Conservation (phyloP, 441 rosid species). For the Arabidopsis lyrata region DNA sequence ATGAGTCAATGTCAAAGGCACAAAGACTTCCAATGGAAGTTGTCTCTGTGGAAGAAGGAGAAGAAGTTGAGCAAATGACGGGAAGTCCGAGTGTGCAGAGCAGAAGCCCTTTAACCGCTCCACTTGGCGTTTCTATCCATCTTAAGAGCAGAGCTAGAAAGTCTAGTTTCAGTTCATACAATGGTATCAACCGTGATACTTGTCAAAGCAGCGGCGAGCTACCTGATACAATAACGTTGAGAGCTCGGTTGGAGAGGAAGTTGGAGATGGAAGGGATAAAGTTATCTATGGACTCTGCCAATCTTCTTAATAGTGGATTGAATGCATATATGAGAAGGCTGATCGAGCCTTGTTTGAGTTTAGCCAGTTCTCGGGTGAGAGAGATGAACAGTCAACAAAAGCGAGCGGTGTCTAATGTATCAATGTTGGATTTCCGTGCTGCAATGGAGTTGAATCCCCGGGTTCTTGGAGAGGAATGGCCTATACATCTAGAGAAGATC, state of each 20-base stretch:
- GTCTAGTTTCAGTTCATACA: conserved; percentile 47
- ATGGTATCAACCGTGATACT: conserved; percentile 14
- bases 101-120: conserved; percentile 78
- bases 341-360: conserved; percentile 68
- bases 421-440: conserved; percentile 64
- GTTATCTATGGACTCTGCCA: conserved; percentile 58
- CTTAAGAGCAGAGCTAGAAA: conserved; percentile 47
- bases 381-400: conserved; percentile 37
- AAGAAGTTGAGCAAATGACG: conserved; percentile 87
- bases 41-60: conserved; percentile 90
- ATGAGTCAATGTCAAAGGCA: conserved; percentile 61
- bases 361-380: conserved; percentile 51
- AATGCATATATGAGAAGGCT: conserved; percentile 70
- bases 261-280: conserved; percentile 67
- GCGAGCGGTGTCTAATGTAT: conserved; percentile 40
- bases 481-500: conserved; percentile 74
- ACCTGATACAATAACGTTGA: conserved; percentile 75
- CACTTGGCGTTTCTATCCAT: conserved; percentile 71
- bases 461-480: conserved; percentile 80
- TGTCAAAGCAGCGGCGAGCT: conserved; percentile 65
- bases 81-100: conserved; percentile 78
- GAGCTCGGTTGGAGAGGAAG: conserved; percentile 60
- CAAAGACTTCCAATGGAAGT: conserved; percentile 63
- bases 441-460: conserved; percentile 79
- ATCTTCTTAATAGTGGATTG: conserved; percentile 72